phyloP scores from a whole-genome alignment of 2,329 filamentous ascomycete species.

The Claviceps purpurea region DNA sequence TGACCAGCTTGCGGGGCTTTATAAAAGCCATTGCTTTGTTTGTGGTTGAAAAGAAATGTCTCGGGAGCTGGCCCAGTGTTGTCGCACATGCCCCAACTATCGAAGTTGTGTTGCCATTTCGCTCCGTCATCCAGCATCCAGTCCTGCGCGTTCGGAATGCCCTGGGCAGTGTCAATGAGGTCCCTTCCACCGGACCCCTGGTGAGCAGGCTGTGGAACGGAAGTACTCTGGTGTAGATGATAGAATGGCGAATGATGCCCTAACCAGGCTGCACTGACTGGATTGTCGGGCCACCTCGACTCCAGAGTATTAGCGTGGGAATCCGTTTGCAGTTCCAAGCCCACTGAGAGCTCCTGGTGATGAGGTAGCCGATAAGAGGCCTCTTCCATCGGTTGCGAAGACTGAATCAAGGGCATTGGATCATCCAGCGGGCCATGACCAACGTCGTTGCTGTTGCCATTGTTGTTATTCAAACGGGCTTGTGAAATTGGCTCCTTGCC shows the following conservation, averaged over 20 bases:
- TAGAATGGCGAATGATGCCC: constrained; percentile 3
- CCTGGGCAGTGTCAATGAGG: constrained; percentile 7
- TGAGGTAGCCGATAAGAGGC: background rate
- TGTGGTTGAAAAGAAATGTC: constrained; percentile 18
- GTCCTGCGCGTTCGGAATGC: constrained; percentile 33
- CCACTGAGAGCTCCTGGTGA: constrained; percentile 1
- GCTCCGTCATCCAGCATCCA: constrained; percentile 46
- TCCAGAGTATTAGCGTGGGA: constrained; percentile 11
- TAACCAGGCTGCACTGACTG: background rate
- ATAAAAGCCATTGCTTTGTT: constrained; percentile 7
- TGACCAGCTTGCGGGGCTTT: constrained; percentile 1
- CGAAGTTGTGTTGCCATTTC: constrained; percentile 45
- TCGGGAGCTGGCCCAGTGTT: constrained; percentile 12
- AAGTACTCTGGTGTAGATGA: background rate
- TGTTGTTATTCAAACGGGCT: constrained; percentile 9
- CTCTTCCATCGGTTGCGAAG: constrained; percentile 3
- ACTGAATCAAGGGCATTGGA: constrained; percentile 6
- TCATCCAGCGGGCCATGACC: constrained; percentile 5
- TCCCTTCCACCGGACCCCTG: constrained; percentile 6
- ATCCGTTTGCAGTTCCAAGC: constrained; percentile 10
- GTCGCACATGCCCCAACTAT: constrained; percentile 33
- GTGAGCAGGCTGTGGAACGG: constrained; percentile 9
- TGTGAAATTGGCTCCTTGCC: constrained; percentile 21
- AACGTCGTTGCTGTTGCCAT: background rate
- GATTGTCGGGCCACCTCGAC: constrained; percentile 11